Percentiles rank a stretch among this genome's conserved stretches.
Evolutionary conservation across 2,329 filamentous ascomycete species (phyloP).

Genomic region (Colletotrichum musae): DNA sequence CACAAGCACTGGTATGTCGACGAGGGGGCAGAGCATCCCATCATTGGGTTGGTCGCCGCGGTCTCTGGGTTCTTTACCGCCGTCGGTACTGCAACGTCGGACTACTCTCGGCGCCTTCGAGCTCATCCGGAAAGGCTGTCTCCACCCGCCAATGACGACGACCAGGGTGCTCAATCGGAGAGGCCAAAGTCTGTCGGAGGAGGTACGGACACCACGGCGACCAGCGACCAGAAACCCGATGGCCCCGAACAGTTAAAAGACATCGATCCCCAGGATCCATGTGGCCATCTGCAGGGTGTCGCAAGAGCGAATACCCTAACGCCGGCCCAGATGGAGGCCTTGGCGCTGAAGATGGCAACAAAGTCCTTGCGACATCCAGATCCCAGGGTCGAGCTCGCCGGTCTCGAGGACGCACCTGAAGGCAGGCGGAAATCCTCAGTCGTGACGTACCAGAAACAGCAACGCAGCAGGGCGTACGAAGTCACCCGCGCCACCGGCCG

Average conservation of each 20-base stretch:
- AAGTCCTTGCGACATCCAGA: slow-evolving; percentile 68
- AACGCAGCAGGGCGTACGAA: slow-evolving; percentile 42
- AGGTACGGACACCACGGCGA: slow-evolving; percentile 15
- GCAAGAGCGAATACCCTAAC: slow-evolving; percentile 33
- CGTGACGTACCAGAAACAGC: background rate
- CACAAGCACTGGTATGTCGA: slow-evolving; percentile 73
- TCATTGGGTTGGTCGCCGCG: slow-evolving; percentile 76
- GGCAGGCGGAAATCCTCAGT: slow-evolving; percentile 9
- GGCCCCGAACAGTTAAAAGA: no score
- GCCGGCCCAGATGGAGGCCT: slow-evolving; percentile 47
- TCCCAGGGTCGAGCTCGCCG: slow-evolving; percentile 21
- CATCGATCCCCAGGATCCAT: background rate
- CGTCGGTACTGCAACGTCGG: slow-evolving; percentile 67
- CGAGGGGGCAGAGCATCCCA: slow-evolving; percentile 74
- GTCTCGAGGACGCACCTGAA: background rate
- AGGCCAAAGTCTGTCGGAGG: slow-evolving; percentile 4
- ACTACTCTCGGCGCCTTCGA: slow-evolving; percentile 43
- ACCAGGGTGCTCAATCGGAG: background rate
- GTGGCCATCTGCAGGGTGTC: slow-evolving; percentile 1
- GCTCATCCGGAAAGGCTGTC: background rate
- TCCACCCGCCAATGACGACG: background rate
- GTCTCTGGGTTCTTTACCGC: slow-evolving; percentile 76
- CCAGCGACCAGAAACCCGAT: slow-evolving; percentile 1
- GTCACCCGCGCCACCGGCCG: slow-evolving; percentile 61
- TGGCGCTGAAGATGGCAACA: slow-evolving; percentile 49